Conservation (phyloP, 2,329 filamentous ascomycete genomes). For the Alternaria conjuncta region DNA sequence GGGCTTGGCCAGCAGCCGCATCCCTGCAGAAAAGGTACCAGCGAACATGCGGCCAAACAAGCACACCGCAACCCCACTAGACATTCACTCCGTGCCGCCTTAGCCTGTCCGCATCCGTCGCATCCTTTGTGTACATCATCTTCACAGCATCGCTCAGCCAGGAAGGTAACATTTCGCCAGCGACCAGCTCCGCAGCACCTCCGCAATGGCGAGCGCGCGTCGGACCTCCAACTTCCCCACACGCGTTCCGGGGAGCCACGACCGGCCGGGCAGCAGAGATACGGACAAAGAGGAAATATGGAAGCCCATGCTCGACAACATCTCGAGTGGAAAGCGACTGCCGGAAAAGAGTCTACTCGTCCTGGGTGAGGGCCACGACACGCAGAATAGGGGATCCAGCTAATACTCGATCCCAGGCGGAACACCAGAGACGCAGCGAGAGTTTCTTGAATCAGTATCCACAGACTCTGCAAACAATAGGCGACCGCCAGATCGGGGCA, state of each 20-base stretch:
- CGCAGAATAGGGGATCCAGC: conserved; percentile 19
- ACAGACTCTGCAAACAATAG: conserved; percentile 47
- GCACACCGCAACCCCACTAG: conserved; percentile 28
- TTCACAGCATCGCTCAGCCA: not conserved
- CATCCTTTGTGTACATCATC: not conserved
- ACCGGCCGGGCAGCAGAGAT: conserved; percentile 63
- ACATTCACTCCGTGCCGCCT: conserved; percentile 19
- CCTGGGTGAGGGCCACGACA: conserved; percentile 65
- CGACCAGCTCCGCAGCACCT: conserved; percentile 28
- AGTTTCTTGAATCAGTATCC: conserved; percentile 70
- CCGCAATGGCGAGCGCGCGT: conserved; percentile 45
- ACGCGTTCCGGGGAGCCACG: conserved; percentile 27
- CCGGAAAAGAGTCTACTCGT: conserved; percentile 92
- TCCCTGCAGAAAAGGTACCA: conserved; percentile 41
- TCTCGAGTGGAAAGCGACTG: conserved; percentile 86
- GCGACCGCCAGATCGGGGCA: conserved; percentile 61
- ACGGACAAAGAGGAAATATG: conserved; percentile 83
- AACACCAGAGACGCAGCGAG: conserved; percentile 80
- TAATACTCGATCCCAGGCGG: conserved; percentile 64
- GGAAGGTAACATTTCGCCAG: conserved; percentile 1
- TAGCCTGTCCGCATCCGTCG: conserved; percentile 6
- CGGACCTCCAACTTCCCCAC: conserved; percentile 41
- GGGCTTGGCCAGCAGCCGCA: conserved; percentile 37
- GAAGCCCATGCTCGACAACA: conserved; percentile 90
- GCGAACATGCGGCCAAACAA: conserved; percentile 27